A percentile compares a stretch with the other conserved stretches of the same genome.
Conservation (phyloP, 2,329 filamentous ascomycete species). For the Dothistroma pini region DNA sequence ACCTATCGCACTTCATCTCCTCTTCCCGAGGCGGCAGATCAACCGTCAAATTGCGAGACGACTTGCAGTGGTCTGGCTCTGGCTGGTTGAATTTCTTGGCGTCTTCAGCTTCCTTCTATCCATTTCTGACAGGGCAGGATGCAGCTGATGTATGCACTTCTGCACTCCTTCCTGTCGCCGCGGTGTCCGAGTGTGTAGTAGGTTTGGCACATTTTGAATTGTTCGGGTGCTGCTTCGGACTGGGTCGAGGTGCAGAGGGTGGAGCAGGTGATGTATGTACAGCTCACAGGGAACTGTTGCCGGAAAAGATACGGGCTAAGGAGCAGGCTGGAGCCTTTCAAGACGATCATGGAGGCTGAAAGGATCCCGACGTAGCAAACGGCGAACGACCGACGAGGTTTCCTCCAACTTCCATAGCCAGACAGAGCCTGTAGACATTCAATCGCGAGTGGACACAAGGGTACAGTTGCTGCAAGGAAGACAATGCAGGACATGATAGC, state of each 20-base stretch:
- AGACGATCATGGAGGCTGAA: not conserved
- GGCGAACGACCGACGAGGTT: no score
- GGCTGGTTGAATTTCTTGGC: not conserved
- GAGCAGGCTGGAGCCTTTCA: not conserved
- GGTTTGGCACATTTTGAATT: not conserved
- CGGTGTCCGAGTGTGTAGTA: not conserved
- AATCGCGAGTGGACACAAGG: no score
- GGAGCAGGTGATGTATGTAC: not conserved
- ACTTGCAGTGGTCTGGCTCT: not conserved
- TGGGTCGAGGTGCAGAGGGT: not conserved
- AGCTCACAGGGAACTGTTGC: not conserved
- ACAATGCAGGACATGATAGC: no score
- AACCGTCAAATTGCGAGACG: not conserved
- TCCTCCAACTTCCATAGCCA: no score
- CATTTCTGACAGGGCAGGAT: not conserved
- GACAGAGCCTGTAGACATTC: no score
- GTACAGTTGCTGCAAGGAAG: no score
- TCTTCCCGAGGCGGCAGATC: not conserved
- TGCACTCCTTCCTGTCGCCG: not conserved
- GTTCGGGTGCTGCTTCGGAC: not conserved
- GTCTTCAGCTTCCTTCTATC: not conserved
- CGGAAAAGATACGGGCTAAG: not conserved
- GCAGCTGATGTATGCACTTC: not conserved
- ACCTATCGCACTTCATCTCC: not conserved
- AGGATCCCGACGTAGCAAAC: not conserved